These are phyloP conservation scores for Pseudogymnoascus sp. DNA, from an alignment of 2,329 filamentous ascomycete species.

Conservation along the genomic window DNA sequence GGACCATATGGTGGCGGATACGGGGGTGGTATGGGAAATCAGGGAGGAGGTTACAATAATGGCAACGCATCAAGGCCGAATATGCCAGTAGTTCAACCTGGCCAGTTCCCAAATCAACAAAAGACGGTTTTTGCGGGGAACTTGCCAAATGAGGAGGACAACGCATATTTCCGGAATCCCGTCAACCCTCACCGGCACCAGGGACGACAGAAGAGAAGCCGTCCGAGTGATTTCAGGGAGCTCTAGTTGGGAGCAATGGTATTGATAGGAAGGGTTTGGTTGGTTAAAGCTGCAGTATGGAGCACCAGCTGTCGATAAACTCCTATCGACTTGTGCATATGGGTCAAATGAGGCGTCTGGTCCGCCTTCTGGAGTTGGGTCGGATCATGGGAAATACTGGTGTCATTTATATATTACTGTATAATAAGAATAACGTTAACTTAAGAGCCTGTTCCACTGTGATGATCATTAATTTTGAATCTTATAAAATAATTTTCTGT, in stretches of 20 bases:
- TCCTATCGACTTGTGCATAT: background rate
- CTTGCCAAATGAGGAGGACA: conserved; percentile 62
- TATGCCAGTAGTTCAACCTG: conserved; percentile 16
- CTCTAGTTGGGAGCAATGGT: conserved; percentile 38
- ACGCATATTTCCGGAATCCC: conserved; percentile 90
- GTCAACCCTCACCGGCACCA: conserved; percentile 90
- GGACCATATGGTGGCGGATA: conserved; percentile 29
- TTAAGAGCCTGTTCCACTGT: background rate
- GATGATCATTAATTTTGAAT: background rate
- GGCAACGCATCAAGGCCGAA: conserved; percentile 18
- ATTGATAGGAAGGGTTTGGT: background rate
- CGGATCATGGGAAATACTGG: background rate
- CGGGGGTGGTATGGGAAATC: conserved; percentile 27
- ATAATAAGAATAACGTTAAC: background rate
- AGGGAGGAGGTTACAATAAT: conserved; percentile 15
- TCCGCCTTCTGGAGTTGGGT: background rate
- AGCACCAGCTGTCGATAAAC: conserved; percentile 7
- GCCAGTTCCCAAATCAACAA: conserved; percentile 49
- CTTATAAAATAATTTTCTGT: background rate
- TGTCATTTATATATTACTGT: conserved; percentile 1
- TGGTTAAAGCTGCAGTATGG: conserved; percentile 1
- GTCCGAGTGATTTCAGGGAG: conserved; percentile 87
- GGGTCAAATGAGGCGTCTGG: conserved; percentile 2
- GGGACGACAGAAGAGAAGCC: conserved; percentile 67
- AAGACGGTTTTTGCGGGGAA: conserved; percentile 38